phyloP scores from a whole-genome alignment of 164 flowering plant species.

The Santalum album region DNA sequence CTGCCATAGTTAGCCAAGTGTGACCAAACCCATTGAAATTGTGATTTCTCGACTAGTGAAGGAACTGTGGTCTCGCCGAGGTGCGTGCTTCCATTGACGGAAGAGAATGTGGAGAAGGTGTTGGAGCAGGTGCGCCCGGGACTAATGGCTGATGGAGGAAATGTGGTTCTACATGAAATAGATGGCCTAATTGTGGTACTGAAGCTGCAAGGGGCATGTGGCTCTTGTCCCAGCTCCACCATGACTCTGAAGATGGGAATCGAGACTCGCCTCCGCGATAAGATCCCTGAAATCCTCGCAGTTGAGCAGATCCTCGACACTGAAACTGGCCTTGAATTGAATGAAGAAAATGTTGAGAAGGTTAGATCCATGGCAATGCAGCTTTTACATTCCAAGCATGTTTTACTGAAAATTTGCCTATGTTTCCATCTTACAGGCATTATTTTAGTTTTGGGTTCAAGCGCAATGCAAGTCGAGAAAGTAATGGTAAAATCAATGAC shows the following conservation, averaged over 20 bases:
- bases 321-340: slow-evolving; percentile 81
- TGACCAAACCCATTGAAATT: not conserved
- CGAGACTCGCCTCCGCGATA: slow-evolving; percentile 70
- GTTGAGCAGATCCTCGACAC: slow-evolving; percentile 87
- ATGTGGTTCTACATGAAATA: slow-evolving; percentile 84
- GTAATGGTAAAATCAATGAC: too few species aligned
- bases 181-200: slow-evolving; percentile 83
- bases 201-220: slow-evolving; percentile 95
- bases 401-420: too few species aligned
- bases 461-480: too few species aligned
- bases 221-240: slow-evolving; percentile 92
- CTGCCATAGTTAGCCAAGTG: not conserved
- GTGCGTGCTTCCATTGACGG: slow-evolving; percentile 65
- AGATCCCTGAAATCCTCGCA: slow-evolving; percentile 72
- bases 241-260: slow-evolving; percentile 91
- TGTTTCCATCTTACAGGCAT: too few species aligned
- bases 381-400: too few species aligned
- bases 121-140: slow-evolving; percentile 79
- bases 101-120: slow-evolving; percentile 84
- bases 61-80: slow-evolving; percentile 33
- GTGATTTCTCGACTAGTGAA: slow-evolving; percentile 9
- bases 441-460: too few species aligned
- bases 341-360: slow-evolving; percentile 83
- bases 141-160: slow-evolving; percentile 94
- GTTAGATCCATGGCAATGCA: slow-evolving; percentile 20